Percentiles rank a stretch among this genome's conserved stretches.
phyloP scores from a whole-genome alignment of 23 red algal genomes.

The Cyanidiococcus yangmingshanensis region DNA sequence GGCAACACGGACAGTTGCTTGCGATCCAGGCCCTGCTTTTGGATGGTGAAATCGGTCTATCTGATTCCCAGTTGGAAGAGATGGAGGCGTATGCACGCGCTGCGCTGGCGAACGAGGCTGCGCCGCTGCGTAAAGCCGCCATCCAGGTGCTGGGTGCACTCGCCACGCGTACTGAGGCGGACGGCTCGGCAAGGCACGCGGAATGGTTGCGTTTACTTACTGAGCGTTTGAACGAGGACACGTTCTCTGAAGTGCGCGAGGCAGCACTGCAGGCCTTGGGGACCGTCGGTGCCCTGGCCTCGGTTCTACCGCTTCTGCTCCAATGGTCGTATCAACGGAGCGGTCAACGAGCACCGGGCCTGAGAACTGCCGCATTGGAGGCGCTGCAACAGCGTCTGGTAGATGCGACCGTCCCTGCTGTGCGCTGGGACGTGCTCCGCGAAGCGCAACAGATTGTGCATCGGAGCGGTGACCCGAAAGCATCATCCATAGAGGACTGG shows the following conservation, averaged over 20 bases:
- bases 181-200: neutral
- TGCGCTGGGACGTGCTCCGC: neutral
- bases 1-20: neutral
- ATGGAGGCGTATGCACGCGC: neutral
- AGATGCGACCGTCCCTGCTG: neutral
- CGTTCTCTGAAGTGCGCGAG: constrained; percentile 7
- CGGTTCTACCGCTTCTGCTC: neutral
- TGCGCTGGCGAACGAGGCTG: neutral
- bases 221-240: neutral
- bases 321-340: neutral
- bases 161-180: neutral
- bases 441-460: neutral
- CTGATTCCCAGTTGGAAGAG: neutral
- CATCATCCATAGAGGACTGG: neutral
- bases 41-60: neutral
- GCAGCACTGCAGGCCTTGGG: constrained; percentile 2
- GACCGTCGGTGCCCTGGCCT: neutral
- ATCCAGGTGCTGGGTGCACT: neutral
- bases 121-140: constrained; percentile 3
- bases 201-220: neutral
- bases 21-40: neutral
- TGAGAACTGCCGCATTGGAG: neutral
- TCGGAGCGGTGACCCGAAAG: neutral
- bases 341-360: neutral
- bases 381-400: neutral